Conservation (phyloP, 306 rosid genomes). For the Trifolium repens region DNA sequence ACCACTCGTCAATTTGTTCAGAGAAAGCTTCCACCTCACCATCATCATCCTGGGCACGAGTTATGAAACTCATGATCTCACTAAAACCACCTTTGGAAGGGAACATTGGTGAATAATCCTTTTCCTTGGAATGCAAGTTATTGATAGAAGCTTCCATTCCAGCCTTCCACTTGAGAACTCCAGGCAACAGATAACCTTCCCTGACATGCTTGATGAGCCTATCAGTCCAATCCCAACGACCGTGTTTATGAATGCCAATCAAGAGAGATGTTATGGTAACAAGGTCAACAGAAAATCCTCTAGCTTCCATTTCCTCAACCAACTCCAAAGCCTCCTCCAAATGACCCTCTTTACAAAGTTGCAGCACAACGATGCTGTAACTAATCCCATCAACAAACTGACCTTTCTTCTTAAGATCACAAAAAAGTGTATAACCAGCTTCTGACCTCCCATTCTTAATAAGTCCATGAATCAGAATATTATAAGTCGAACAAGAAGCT, state of each 20-base stretch:
- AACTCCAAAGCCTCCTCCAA: conserved; percentile 70
- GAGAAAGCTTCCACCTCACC: conserved; percentile 31
- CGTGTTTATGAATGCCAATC: conserved; percentile 67
- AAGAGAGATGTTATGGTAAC: conserved; percentile 75
- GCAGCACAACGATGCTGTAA: conserved; percentile 78
- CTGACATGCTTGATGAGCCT: conserved; percentile 85
- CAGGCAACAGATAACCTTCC: conserved; percentile 68
- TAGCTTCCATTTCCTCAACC: conserved; percentile 93
- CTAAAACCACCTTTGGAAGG: conserved; percentile 64
- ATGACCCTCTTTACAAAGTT: conserved; percentile 75
- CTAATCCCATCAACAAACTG: conserved; percentile 80
- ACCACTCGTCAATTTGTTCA: conserved; percentile 62
- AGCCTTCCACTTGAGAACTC: conserved; percentile 76
- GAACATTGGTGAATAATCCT: conserved; percentile 72
- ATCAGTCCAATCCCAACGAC: conserved; percentile 81
- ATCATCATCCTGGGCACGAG: conserved; percentile 43
- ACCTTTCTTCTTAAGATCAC: conserved; percentile 89
- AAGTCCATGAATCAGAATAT: conserved; percentile 79
- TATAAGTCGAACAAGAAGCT: conserved; percentile 72
- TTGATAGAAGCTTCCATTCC: conserved; percentile 82
- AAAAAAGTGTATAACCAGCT: conserved; percentile 76
- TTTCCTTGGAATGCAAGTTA: conserved; percentile 54
- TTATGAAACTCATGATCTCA: conserved; percentile 57
- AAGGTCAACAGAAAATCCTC: conserved; percentile 81
- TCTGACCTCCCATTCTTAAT: conserved; percentile 83